Evolutionary conservation across 768 basidiomycete species (phyloP), one percentile per base, ranked within the genome.

Genomic region (Collybia sordida): DNA sequence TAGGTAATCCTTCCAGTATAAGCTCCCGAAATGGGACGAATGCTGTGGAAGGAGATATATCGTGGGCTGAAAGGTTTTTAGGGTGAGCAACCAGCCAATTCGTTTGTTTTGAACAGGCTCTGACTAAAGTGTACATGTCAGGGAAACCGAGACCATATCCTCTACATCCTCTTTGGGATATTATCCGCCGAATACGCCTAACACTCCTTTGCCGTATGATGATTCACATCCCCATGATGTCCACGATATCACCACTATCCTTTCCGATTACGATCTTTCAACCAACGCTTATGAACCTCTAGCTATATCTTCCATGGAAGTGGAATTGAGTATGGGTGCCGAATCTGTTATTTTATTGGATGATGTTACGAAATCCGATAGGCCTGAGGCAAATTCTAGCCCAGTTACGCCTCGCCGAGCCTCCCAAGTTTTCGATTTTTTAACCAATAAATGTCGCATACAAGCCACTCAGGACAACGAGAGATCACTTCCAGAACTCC

Each of bases 21-120:
- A 65, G 53, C 25, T 66, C 68, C 7, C 50, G 59, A 19, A 47
- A 54, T 21, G 55, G 50, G 14, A 19, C 55, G 18, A 64, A 62
- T 54, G 67, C 60, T 0, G 53, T 61, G 6, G 86, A 89, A 62
- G 83, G 88, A 6, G 88, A 91, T 56, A 89, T 92, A 47, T 90
- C 88, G 2, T 92, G 89, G 89, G 89, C 89, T 11, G 89, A 92
- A 68, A 77, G 79, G 37, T 84, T 80, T 64, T 71, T 90, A 46
- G 79, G 75, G 89, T 90, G 56, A 50, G 82, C 59, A 0, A 5
- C 12, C 28, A 21, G 9, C 50, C 23, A 6, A 37, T 18, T 7
- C 17, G 21, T 45, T 31, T 31, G 14, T 36, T 31, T 12, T 34
- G 25, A 40, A 5, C 37, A 27, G 18, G 21, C 18, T n/a, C 17